Evolutionary conservation across 257 asterid species (phyloP).

Genomic region (Verbascum thapsus): DNA sequence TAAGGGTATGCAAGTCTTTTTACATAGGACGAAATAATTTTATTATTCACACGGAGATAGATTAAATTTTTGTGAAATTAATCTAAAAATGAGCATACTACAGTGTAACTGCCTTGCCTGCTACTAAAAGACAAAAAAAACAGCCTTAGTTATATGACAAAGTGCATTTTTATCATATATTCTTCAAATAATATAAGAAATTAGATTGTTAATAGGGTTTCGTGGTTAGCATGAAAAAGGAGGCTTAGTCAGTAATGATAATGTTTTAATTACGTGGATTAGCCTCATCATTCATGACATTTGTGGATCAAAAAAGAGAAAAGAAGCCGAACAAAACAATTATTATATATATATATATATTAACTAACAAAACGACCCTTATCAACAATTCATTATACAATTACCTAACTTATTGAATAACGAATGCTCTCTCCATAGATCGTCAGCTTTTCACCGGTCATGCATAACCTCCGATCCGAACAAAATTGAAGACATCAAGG

Average conservation of each 20-base stretch:
- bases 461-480: background rate
- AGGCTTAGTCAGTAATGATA: background rate
- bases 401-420: background rate
- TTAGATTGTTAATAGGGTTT: background rate
- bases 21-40: no score
- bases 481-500: background rate
- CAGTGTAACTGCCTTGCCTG: no score
- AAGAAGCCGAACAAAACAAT: background rate
- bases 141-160: no score
- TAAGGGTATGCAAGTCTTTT: no score
- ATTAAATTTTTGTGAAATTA: no score
- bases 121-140: no score
- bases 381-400: background rate
- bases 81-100: no score
- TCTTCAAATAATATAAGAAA: background rate
- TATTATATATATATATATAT: background rate
- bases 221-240: background rate
- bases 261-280: constrained; percentile 12
- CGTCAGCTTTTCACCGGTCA: constrained; percentile 7
- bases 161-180: no score
- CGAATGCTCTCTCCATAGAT: background rate
- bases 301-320: background rate
- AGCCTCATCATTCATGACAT: background rate
- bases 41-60: no score
- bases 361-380: constrained; percentile 26